phyloP scores from a whole-genome alignment of 331 rosid genomes.

The Dryas integrifolia region DNA sequence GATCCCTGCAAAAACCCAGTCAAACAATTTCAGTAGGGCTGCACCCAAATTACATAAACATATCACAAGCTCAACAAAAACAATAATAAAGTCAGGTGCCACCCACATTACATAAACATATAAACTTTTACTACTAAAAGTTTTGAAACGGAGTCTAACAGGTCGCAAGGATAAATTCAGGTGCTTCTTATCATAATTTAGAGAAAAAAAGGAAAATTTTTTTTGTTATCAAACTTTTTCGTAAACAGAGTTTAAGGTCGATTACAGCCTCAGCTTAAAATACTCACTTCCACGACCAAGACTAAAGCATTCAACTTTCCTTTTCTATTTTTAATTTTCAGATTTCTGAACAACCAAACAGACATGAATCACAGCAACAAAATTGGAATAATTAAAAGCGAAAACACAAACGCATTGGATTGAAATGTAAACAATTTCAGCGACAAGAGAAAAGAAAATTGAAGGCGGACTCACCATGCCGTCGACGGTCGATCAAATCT shows the following conservation, averaged over 20 bases:
- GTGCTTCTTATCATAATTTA: neutral
- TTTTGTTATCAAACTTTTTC: neutral
- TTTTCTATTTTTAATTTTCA: neutral
- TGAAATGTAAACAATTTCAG: slow-evolving; percentile 10
- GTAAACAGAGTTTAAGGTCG: neutral
- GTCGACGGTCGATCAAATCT: neutral
- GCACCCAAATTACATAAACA: neutral
- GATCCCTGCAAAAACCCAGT: slow-evolving; percentile 36
- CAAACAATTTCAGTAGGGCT: neutral
- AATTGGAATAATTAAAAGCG: neutral
- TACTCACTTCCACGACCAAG: neutral
- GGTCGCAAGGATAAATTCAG: neutral
- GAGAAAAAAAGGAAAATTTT: neutral
- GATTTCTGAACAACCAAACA: neutral
- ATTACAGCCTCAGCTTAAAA: neutral
- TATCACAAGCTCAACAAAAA: neutral
- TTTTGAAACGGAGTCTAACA: too few species aligned
- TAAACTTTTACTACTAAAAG: too few species aligned
- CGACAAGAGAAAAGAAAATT: neutral
- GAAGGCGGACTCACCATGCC: slow-evolving; percentile 5
- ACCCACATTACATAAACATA: too few species aligned
- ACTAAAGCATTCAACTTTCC: neutral
- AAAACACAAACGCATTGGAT: neutral
- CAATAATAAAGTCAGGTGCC: too few species aligned
- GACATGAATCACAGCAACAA: neutral